phyloP scores from a whole-genome alignment of 768 basidiomycete genomes.

The Suillus placidus region DNA sequence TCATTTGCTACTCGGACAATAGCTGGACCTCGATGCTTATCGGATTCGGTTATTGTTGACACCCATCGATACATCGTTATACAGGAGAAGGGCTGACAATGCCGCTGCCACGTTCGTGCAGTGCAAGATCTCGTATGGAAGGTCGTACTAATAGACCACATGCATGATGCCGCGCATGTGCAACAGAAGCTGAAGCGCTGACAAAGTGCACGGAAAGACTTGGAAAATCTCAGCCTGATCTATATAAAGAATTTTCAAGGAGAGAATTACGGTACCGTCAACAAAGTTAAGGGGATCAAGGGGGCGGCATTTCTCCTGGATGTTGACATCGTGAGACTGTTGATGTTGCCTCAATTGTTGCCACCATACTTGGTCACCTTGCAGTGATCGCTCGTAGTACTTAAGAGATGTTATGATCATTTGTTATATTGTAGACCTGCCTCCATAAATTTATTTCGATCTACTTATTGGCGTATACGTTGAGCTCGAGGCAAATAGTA shows the following conservation, averaged over 20 bases:
- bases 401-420: no score
- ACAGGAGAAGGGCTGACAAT: background rate
- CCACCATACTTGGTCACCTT: no score
- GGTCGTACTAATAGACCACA: background rate
- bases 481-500: no score
- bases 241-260: background rate
- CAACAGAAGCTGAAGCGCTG: background rate
- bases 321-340: no score
- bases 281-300: no score
- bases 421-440: no score
- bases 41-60: background rate
- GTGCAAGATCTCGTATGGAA: background rate
- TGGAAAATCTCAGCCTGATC: background rate
- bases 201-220: background rate
- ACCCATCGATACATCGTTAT: background rate
- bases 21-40: background rate
- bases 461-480: no score
- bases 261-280: background rate
- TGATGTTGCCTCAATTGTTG: no score
- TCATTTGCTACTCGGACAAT: slow-evolving; percentile 5
- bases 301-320: no score
- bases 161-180: background rate
- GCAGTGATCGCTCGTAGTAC: no score
- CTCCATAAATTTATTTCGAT: no score
- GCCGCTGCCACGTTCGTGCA: background rate